Percentiles rank a stretch among this genome's conserved stretches.
phyloP scores from a whole-genome alignment of 2,329 filamentous ascomycete genomes.

The Arthrobotrys entomopaga region DNA sequence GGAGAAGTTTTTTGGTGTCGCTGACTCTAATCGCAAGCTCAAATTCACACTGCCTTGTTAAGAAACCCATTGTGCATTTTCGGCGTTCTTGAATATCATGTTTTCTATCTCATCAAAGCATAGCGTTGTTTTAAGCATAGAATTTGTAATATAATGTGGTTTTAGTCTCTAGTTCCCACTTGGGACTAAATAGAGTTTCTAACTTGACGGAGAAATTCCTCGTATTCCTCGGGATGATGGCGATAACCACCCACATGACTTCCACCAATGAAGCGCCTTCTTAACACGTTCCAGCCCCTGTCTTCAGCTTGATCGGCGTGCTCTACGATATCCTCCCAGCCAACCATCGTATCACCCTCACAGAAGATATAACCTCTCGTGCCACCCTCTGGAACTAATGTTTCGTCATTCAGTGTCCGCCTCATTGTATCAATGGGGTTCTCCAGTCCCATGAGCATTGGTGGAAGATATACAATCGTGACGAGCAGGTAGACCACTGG shows the following conservation, averaged over 20 bases:
- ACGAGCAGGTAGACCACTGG: slow-evolving; percentile 27
- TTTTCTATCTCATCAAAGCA: neutral
- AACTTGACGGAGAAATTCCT: slow-evolving; percentile 27
- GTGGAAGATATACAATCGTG: slow-evolving; percentile 14
- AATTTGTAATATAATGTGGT: neutral
- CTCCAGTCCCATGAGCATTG: slow-evolving; percentile 32
- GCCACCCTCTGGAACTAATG: slow-evolving; percentile 36
- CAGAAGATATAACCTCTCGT: slow-evolving; percentile 44
- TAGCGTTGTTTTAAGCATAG: slow-evolving; percentile 4
- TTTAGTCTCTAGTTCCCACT: neutral
- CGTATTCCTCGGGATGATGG: slow-evolving; percentile 39
- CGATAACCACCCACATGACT: slow-evolving; percentile 46
- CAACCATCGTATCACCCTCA: slow-evolving; percentile 40
- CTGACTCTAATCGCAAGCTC: slow-evolving; percentile 25
- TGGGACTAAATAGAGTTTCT: slow-evolving; percentile 6
- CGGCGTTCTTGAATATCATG: slow-evolving; percentile 13
- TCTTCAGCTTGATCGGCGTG: slow-evolving; percentile 43
- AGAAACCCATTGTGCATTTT: slow-evolving; percentile 8
- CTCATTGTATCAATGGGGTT: slow-evolving; percentile 35
- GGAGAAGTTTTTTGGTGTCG: slow-evolving; percentile 38
- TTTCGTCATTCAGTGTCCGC: slow-evolving; percentile 44
- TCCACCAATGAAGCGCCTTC: slow-evolving; percentile 29
- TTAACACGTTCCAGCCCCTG: slow-evolving; percentile 41
- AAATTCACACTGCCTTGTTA: slow-evolving; percentile 42
- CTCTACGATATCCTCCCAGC: slow-evolving; percentile 41